Evolutionary conservation across 179 eudicot species (phyloP), one percentile per base, ranked within the genome.

Genomic region (Vitellaria paradoxa): DNA sequence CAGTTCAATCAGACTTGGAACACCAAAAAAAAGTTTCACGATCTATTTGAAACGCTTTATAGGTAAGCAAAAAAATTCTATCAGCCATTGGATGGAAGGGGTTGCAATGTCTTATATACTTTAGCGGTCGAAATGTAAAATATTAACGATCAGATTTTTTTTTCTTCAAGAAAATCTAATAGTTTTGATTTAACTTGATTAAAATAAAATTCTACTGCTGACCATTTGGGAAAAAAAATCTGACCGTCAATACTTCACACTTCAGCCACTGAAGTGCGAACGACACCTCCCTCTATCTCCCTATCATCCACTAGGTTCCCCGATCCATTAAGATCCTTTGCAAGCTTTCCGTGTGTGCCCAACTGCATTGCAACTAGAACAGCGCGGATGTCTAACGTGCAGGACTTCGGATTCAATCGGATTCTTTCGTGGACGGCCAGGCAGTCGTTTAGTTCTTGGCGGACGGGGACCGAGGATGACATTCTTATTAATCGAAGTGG

Each of bases 381-480:
- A 66, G 7, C 61, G 71, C 8, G 50, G 40, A 21, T 59, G 26
- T 76, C 70, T 76, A 37, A 15, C 60, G 5, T 26, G 49, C 42
- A 13, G 50, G 40, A 24, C 21, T 76, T 65, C 60, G 45, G 78
- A 40, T 21, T 66, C 40, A 5, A 30, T 53, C 26, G 60, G 60
- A 26, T 53, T 55, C 67, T 66, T 76, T 49, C 70, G 78, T 23
- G 78, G 73, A 45, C 78, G 78, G 23, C 78, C 78, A 0, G 62
- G 78, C 53, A 64, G 72, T 65, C 56, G 59, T 55, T 50, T 65
- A 65, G 70, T 66, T 23, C 21, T 53, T 1, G 71, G 70, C 6
- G 72, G 73, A 30, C 61, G 72, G 4, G 59, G 72, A 65, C 24
- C 15, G 66, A 66, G 68, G 23, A 72, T 18, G 40, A 53, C 9